These are phyloP conservation scores for Colletotrichum sp. DNA, from an alignment of 2,329 filamentous ascomycete species.

Conservation along the genomic window DNA sequence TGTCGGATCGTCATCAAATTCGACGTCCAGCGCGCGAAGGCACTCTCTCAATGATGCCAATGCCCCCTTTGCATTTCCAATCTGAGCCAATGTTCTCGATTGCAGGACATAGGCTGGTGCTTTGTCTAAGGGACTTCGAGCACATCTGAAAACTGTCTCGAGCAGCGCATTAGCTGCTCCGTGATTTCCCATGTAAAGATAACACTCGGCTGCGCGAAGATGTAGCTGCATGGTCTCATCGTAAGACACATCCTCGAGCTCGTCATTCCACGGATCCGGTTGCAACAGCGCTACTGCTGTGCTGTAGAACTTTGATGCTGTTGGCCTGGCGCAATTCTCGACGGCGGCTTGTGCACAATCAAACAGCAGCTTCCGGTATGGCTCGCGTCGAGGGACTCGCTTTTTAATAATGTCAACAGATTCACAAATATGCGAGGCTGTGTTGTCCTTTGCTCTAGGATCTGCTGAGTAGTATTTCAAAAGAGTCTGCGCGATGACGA, in stretches of 20 bases:
- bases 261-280: constrained; percentile 76
- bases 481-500: constrained; percentile 82
- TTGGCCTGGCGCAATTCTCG: constrained; percentile 82
- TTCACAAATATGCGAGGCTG: constrained; percentile 82
- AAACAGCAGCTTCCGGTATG: constrained; percentile 78
- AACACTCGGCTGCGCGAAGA: constrained; percentile 81
- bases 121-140: constrained; percentile 77
- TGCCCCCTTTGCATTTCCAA: constrained; percentile 73
- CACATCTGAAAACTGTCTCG: constrained; percentile 71
- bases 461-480: constrained; percentile 71
- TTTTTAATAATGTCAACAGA: constrained; percentile 76
- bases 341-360: constrained; percentile 79
- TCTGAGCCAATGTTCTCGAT: constrained; percentile 77
- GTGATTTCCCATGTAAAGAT: constrained; percentile 78
- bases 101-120: constrained; percentile 84
- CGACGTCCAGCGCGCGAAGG: constrained; percentile 70
- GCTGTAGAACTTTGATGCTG: constrained; percentile 82
- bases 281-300: constrained; percentile 82
- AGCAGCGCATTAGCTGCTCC: constrained; percentile 72
- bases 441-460: constrained; percentile 69
- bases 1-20: constrained; percentile 68
- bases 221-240: constrained; percentile 84
- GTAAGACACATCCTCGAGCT: constrained; percentile 75
- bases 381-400: constrained; percentile 62
- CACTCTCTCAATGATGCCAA: constrained; percentile 75